These are phyloP conservation scores for Thalassiosira hispida DNA, from an alignment of 352 stramenopile species.

Conservation along the genomic window DNA sequence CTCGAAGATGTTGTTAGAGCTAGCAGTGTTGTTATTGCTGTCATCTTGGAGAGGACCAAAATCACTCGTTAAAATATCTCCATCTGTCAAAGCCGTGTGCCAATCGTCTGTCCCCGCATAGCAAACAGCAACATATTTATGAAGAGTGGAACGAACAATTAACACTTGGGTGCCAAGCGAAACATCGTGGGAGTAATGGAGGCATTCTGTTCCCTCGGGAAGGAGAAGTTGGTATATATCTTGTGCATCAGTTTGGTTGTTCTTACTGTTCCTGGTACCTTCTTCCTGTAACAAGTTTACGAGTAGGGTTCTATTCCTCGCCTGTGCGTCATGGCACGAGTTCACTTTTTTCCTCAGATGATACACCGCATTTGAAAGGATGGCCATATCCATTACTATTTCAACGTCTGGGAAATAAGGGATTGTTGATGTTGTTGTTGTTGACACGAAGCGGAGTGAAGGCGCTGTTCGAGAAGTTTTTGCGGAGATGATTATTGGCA, in stretches of 20 bases:
- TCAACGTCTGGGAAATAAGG: slow-evolving; percentile 39
- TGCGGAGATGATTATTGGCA: neutral
- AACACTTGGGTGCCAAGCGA: slow-evolving; percentile 74
- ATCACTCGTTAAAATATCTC: slow-evolving; percentile 62
- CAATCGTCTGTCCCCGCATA: slow-evolving; percentile 83
- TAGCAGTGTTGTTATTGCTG: slow-evolving; percentile 15
- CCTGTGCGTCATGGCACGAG: slow-evolving; percentile 27
- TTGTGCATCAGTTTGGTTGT: slow-evolving; percentile 11
- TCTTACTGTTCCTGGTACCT: neutral
- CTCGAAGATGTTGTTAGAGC: slow-evolving; percentile 23
- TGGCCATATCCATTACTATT: slow-evolving; percentile 51
- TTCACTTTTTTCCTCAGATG: slow-evolving; percentile 36
- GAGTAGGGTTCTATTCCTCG: slow-evolving; percentile 16
- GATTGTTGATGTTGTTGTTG: neutral
- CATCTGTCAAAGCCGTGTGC: slow-evolving; percentile 66
- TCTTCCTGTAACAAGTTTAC: neutral
- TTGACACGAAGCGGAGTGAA: neutral
- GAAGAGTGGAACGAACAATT: slow-evolving; percentile 51
- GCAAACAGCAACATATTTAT: slow-evolving; percentile 67
- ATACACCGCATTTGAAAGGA: slow-evolving; percentile 46
- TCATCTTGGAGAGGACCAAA: slow-evolving; percentile 52
- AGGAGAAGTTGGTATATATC: slow-evolving; percentile 46
- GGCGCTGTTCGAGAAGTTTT: neutral
- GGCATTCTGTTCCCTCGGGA: slow-evolving; percentile 41
- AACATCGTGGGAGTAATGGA: slow-evolving; percentile 54